Evolutionary conservation across 176 grass and related monocot species (phyloP).

Genomic region (Poa annua): DNA sequence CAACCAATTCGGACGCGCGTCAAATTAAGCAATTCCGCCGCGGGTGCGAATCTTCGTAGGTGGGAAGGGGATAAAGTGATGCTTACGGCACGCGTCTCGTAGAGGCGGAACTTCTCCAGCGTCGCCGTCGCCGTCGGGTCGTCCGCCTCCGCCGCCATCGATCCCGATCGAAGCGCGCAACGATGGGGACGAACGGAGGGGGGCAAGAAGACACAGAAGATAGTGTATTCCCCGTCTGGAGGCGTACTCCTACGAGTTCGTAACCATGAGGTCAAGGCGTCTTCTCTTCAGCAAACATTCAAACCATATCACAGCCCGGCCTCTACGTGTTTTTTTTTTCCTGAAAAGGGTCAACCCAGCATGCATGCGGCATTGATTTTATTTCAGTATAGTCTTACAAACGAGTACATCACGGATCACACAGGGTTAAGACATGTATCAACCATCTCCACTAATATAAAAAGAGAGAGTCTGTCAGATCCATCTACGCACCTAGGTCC

Average conservation of each 20-base stretch:
- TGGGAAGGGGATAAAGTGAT: neutral
- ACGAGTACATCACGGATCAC: too few species aligned
- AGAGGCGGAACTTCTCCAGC: constrained; percentile 93
- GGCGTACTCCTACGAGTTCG: neutral
- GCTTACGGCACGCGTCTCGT: constrained; percentile 87
- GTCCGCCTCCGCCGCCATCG: constrained; percentile 59
- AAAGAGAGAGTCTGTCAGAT: too few species aligned
- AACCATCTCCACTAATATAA: too few species aligned
- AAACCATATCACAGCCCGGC: too few species aligned
- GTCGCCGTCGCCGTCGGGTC: constrained; percentile 54
- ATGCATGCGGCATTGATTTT: too few species aligned
- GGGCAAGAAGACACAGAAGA: neutral
- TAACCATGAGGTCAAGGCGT: too few species aligned
- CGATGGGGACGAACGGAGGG: constrained; percentile 22
- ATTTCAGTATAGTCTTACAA: too few species aligned
- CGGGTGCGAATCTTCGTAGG: neutral
- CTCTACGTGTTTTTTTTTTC: too few species aligned
- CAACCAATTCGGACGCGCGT: neutral
- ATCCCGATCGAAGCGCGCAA: neutral
- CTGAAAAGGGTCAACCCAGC: too few species aligned
- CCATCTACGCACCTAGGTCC: too few species aligned
- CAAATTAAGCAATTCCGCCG: neutral
- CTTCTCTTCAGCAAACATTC: too few species aligned
- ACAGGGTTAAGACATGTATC: too few species aligned
- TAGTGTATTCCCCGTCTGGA: neutral